A percentile compares a stretch with the other conserved stretches of the same genome.
Conservation (phyloP, 2,329 filamentous ascomycete species). For the Rutstroemia sp. region DNA sequence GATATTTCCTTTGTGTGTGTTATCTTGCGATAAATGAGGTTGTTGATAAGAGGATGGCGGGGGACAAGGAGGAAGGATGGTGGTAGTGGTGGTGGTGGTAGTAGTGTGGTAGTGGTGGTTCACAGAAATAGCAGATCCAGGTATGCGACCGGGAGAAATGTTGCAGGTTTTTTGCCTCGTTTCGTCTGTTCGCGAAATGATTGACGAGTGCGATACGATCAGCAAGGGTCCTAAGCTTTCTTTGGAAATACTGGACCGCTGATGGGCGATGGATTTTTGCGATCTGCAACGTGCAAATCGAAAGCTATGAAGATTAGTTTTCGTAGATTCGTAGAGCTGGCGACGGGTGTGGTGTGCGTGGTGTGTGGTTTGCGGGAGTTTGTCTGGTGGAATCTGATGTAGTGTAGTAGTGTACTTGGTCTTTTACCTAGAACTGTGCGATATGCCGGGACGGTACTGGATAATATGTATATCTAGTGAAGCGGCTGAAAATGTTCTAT, state of each 20-base stretch:
- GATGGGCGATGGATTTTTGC: neutral
- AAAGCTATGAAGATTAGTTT: neutral
- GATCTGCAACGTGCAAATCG: neutral
- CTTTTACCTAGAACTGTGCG: too few relatives aligned
- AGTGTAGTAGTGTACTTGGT: too few relatives aligned
- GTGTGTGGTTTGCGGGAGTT: too few relatives aligned
- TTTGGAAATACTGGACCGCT: neutral
- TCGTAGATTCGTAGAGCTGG: too few relatives aligned
- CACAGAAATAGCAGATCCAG: neutral
- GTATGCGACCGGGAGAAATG: constrained; percentile 19
- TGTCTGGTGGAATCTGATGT: too few relatives aligned
- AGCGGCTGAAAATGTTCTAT: too few relatives aligned
- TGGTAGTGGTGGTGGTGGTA: too few relatives aligned
- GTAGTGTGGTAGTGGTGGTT: neutral
- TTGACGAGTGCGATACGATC: neutral
- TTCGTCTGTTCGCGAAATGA: neutral
- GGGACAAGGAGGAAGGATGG: constrained; percentile 9
- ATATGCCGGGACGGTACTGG: too few relatives aligned
- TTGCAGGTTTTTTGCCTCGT: neutral
- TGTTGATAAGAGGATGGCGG: constrained; percentile 22
- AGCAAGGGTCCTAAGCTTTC: neutral
- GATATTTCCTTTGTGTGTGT: neutral
- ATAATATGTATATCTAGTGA: too few relatives aligned
- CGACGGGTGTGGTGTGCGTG: too few relatives aligned
- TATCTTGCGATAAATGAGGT: constrained; percentile 11